These are phyloP conservation scores for Melampsora larici-populina DNA, from an alignment of 1,284 basidiomycete species.

Conservation along the genomic window DNA sequence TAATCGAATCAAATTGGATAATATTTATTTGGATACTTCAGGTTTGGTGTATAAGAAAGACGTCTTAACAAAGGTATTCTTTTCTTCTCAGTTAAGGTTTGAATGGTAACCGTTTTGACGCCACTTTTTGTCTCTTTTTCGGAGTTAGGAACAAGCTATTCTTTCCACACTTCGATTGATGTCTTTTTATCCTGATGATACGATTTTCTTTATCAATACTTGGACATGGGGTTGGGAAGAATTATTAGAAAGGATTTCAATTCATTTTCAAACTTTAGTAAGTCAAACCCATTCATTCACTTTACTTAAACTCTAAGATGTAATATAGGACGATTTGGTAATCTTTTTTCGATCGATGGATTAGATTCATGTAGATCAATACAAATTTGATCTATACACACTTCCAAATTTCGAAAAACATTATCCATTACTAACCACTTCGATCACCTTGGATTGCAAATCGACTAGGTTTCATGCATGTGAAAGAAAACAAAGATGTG, in stretches of 20 bases:
- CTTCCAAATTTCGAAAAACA: not conserved
- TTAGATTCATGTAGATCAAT: constrained; percentile 34
- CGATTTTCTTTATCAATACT: constrained; percentile 78
- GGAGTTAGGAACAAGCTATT: constrained; percentile 64
- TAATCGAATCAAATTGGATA: not conserved
- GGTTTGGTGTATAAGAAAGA: constrained; percentile 23
- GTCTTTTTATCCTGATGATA: constrained; percentile 63
- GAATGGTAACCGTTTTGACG: not conserved
- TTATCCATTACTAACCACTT: constrained; percentile 3
- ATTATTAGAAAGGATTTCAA: constrained; percentile 12
- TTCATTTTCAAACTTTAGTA: constrained; percentile 12
- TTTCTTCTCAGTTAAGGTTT: not conserved
- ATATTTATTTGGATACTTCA: constrained; percentile 39
- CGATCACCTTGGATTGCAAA: not conserved
- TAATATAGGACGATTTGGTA: no score
- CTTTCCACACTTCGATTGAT: constrained; percentile 68
- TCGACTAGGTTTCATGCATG: constrained; percentile 32
- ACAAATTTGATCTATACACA: constrained; percentile 14
- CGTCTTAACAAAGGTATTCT: constrained; percentile 29
- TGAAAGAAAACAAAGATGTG: constrained; percentile 18
- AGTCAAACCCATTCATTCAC: not conserved
- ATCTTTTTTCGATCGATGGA: not conserved
- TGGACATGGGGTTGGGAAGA: constrained; percentile 79
- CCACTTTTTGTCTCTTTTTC: not conserved
- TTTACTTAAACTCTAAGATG: no score